These are phyloP conservation scores for Paragyromitra xinjiangensis DNA, from an alignment of 495 filamentous ascomycete species.

Conservation along the genomic window DNA sequence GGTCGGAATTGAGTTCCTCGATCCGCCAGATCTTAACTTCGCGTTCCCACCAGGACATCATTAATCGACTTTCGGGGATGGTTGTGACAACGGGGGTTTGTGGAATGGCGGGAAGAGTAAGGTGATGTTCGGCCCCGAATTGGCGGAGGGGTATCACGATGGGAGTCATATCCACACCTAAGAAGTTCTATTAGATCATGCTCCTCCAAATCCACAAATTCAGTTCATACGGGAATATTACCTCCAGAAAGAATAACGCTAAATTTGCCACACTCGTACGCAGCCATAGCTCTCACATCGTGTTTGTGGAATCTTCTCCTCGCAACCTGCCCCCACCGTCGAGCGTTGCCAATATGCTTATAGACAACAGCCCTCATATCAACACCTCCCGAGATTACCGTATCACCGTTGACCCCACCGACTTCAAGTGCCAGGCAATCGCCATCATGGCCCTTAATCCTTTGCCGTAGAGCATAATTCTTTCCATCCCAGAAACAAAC, in stretches of 20 bases:
- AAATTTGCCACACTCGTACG: conserved; percentile 81
- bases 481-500: conserved; percentile 92
- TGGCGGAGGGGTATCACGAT: conserved; percentile 80
- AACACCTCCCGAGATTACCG: conserved; percentile 89
- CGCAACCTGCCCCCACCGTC: conserved; percentile 82
- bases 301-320: conserved; percentile 85
- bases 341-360: conserved; percentile 63
- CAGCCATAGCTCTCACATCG: conserved; percentile 94
- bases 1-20: conserved; percentile 59
- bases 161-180: conserved; percentile 85
- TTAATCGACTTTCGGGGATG: conserved; percentile 72
- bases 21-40: conserved; percentile 86
- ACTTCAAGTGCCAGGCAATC: conserved; percentile 86
- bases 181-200: conserved; percentile 57
- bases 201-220: conserved; percentile 5
- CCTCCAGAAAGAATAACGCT: conserved; percentile 93
- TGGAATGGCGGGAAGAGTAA: conserved; percentile 79
- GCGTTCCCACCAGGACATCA: conserved; percentile 93
- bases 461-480: conserved; percentile 84
- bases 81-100: conserved; percentile 76
- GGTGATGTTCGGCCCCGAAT: conserved; percentile 81
- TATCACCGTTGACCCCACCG: conserved; percentile 75
- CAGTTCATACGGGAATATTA: conserved; percentile 60
- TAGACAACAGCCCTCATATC: conserved; percentile 87
- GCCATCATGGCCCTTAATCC: conserved; percentile 84